Conservation (phyloP, 371 early-diverging fungal genomes). For the Mortierella sp. region DNA sequence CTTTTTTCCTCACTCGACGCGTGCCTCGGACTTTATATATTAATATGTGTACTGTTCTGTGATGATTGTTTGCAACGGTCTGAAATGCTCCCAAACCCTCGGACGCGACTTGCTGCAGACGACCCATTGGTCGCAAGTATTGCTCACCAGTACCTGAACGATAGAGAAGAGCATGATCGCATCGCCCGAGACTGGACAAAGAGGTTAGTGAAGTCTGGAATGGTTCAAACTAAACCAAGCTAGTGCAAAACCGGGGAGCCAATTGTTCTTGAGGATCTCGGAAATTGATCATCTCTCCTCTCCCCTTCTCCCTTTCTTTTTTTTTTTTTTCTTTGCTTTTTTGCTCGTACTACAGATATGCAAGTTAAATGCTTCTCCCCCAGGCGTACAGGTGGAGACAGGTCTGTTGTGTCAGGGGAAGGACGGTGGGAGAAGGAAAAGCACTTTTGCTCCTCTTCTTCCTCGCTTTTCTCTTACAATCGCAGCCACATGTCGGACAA, state of each 20-base stretch:
- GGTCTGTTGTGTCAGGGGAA: too few species aligned
- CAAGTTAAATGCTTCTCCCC: slow-evolving; percentile 18
- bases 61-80: background rate
- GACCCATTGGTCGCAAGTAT: slow-evolving; percentile 94
- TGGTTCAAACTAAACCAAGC: background rate
- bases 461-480: too few species aligned
- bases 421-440: too few species aligned
- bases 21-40: background rate
- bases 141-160: slow-evolving; percentile 90
- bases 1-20: too few species aligned
- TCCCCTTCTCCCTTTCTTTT: background rate
- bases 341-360: too few species aligned
- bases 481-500: too few species aligned
- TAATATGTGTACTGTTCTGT: background rate
- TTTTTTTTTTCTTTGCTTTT: background rate
- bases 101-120: slow-evolving; percentile 70
- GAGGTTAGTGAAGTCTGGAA: slow-evolving; percentile 59
- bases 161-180: slow-evolving; percentile 90
- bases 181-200: slow-evolving; percentile 95
- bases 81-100: background rate
- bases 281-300: background rate
- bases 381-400: too few species aligned
- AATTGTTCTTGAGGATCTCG: too few species aligned
- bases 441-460: too few species aligned
- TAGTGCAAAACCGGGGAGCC: background rate